Evolutionary conservation across 202 grass and related monocot genomes (phyloP), one percentile per base, ranked within the genome.

Genomic region (Setaria viridis): DNA sequence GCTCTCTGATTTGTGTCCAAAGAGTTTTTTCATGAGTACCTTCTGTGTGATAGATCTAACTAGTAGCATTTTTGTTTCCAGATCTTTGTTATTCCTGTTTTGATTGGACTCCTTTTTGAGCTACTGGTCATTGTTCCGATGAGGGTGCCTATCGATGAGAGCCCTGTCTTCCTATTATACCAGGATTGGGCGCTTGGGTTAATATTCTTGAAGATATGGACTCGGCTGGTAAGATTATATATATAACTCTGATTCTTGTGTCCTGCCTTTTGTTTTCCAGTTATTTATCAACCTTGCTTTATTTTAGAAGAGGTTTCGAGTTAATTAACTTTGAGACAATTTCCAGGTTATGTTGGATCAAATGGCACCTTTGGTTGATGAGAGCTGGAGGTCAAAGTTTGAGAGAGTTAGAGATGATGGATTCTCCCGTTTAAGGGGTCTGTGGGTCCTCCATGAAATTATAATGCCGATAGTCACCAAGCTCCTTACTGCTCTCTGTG

Each of bases 161-260:
- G 97, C 85, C 97, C 97, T 1, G 92, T 99, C 84, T 99, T 99
- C 80, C 89, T 99, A 43, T 62, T 99, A 60, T 99, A 99, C 67
- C 97, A 99, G 85, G 97, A 99, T 87, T 99, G 97, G 97, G 97
- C 97, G 65, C 85, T 99, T 68, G 97, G 97, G 15, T 64, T 99
- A 60, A 99, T 99, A 84, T 97, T 99, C 82, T 90, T 99, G 46
- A 99, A 99, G 85, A 99, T 99, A 72, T 94, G 97, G 94, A 99
- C 97, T 63, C 87, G 94, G 74, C 83, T 99, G 94, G 97, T 99
- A 93, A 79, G 66, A 62, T 70, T 20, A 29, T 48, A 60, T 48
- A 60, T 41, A 42, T 48, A 3, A 15, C 17, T 76, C 4, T 77
- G 29, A 76, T 70, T 67, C 29, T 30, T 47, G 37, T 45, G 12